Conservation (phyloP, 2,329 filamentous ascomycete species). For the Myrmaecium sp. region DNA sequence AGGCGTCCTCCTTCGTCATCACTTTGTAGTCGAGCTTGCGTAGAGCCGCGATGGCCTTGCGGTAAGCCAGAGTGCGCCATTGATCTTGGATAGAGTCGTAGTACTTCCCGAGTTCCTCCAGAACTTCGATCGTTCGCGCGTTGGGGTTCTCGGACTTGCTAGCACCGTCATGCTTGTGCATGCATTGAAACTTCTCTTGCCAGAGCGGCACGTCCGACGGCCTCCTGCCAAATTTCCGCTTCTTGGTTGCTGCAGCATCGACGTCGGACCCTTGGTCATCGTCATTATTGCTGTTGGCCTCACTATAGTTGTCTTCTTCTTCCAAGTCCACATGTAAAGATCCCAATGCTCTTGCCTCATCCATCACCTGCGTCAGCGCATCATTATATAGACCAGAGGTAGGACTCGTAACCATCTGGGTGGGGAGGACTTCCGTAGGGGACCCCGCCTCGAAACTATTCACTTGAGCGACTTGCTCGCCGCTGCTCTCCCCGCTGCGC, state of each 20-base stretch:
- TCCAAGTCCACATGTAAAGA: slow-evolving; percentile 21
- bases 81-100: slow-evolving; percentile 60
- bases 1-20: slow-evolving; percentile 51
- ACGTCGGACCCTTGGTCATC: slow-evolving; percentile 9
- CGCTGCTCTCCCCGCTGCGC: slow-evolving; percentile 17
- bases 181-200: slow-evolving; percentile 40
- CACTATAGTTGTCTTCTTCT: slow-evolving; percentile 14
- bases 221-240: too few relatives aligned
- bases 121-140: slow-evolving; percentile 52
- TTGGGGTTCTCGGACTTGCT: slow-evolving; percentile 47
- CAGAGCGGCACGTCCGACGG: background rate
- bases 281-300: slow-evolving; percentile 11
- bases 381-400: slow-evolving; percentile 1
- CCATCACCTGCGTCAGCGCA: slow-evolving; percentile 2
- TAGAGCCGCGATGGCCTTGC: slow-evolving; percentile 58
- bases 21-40: slow-evolving; percentile 48
- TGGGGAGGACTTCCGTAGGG: too few relatives aligned
- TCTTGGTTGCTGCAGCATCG: slow-evolving; percentile 12
- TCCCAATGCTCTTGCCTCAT: background rate
- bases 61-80: slow-evolving; percentile 62
- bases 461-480: slow-evolving; percentile 4
- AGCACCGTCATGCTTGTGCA: slow-evolving; percentile 35
- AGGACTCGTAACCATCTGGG: too few relatives aligned
- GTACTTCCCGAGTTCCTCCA: slow-evolving; percentile 64
- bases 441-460: too few relatives aligned